Conservation (phyloP, 768 basidiomycete genomes). For the Macrolepiota dolichaula region DNA sequence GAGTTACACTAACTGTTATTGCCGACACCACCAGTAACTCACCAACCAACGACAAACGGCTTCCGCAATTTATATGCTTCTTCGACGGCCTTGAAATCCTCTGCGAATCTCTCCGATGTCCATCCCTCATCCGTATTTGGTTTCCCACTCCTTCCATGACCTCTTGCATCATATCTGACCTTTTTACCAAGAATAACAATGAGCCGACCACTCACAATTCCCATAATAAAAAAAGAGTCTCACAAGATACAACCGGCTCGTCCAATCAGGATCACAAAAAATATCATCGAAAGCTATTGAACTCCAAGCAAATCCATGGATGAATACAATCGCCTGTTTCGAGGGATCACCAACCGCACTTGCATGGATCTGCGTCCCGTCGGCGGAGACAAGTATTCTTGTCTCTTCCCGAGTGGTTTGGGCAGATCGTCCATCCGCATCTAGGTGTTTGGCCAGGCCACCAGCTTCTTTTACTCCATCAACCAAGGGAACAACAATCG, state of each 20-base stretch:
- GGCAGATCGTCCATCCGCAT: neutral
- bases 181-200: no score
- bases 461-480: no score
- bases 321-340: slow-evolving; percentile 36
- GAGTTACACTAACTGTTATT: neutral
- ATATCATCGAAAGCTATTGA: slow-evolving; percentile 33
- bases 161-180: slow-evolving; percentile 33
- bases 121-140: slow-evolving; percentile 23
- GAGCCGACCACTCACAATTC: neutral
- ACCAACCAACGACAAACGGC: slow-evolving; percentile 30
- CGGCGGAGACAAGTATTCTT: slow-evolving; percentile 16
- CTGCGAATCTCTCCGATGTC: slow-evolving; percentile 25
- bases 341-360: slow-evolving; percentile 33
- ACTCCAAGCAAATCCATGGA: slow-evolving; percentile 37
- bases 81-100: slow-evolving; percentile 29
- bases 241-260: slow-evolving; percentile 27
- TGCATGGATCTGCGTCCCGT: slow-evolving; percentile 39
- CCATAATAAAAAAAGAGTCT: no score
- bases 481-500: no score
- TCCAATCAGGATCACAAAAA: slow-evolving; percentile 26
- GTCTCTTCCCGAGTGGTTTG: neutral
- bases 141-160: slow-evolving; percentile 32
- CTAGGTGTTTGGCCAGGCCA: no score
- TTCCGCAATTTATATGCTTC: slow-evolving; percentile 24
- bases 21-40: slow-evolving; percentile 8